Evolutionary conservation across 768 basidiomycete species (phyloP).

Genomic region (Hygrocybe coccinea): DNA sequence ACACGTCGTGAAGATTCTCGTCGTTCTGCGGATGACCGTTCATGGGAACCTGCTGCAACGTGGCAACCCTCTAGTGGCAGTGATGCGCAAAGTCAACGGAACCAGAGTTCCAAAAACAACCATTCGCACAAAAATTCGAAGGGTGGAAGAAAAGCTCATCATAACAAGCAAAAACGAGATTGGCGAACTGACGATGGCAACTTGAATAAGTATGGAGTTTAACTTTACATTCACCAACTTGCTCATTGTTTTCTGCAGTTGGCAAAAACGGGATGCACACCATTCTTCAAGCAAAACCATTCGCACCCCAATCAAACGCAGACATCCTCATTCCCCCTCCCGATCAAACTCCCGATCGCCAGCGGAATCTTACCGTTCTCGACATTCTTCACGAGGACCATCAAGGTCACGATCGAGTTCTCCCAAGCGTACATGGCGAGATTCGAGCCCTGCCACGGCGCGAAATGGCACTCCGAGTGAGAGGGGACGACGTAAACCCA

Average conservation of each 20-base stretch:
- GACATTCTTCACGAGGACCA: constrained; percentile 57
- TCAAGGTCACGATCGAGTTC: constrained; percentile 60
- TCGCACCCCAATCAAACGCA: constrained; percentile 38
- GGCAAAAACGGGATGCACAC: constrained; percentile 57
- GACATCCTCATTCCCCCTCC: constrained; percentile 47
- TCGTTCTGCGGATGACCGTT: constrained; percentile 44
- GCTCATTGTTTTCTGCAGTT: constrained; percentile 37
- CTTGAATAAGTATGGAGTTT: constrained; percentile 62
- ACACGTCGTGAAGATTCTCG: constrained; percentile 27
- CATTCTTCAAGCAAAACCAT: constrained; percentile 36
- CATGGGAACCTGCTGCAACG: constrained; percentile 69
- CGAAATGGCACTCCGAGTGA: constrained; percentile 50
- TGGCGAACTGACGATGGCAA: constrained; percentile 60
- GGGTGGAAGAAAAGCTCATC: constrained; percentile 31
- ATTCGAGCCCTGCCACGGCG: constrained; percentile 43
- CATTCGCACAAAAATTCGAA: constrained; percentile 22
- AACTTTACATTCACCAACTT: constrained; percentile 3
- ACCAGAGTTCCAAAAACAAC: constrained; percentile 20
- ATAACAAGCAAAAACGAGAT: constrained; percentile 41
- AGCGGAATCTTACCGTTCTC: constrained; percentile 60
- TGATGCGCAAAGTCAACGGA: constrained; percentile 38
- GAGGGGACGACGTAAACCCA: constrained; percentile 34
- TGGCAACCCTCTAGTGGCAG: constrained; percentile 47
- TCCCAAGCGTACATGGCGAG: constrained; percentile 54
- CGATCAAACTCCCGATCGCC: constrained; percentile 61